phyloP scores from a whole-genome alignment of 2,329 filamentous ascomycete genomes.

The Aspergillus hiratsukae region DNA sequence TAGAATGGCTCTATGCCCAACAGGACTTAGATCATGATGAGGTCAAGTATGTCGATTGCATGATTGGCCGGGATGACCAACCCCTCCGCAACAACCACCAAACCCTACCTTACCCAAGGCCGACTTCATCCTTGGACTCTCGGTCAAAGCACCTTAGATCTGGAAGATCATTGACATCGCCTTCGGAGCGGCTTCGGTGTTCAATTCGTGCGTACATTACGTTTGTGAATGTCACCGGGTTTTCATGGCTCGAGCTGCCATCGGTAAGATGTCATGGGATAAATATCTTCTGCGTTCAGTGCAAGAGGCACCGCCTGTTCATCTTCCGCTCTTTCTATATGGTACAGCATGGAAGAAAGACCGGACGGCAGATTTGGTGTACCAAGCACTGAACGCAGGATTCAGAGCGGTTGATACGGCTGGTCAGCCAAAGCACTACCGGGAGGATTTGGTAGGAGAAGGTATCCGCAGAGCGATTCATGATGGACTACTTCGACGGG shows the following conservation, averaged over 20 bases:
- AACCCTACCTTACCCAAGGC: not conserved
- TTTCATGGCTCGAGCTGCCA: slow-evolving; percentile 18
- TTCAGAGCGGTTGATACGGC: slow-evolving; percentile 75
- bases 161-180: not conserved
- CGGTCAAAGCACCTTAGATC: not conserved
- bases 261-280: slow-evolving; percentile 30
- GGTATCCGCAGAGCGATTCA: slow-evolving; percentile 60
- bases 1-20: not conserved
- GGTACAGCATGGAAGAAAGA: slow-evolving; percentile 85
- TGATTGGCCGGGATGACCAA: not conserved
- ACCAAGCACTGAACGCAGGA: slow-evolving; percentile 61
- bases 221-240: not conserved
- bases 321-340: slow-evolving; percentile 57
- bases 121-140: not conserved
- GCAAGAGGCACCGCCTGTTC: slow-evolving; percentile 18
- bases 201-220: not conserved
- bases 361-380: slow-evolving; percentile 61
- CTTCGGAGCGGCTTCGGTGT: not conserved
- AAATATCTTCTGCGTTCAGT: slow-evolving; percentile 24
- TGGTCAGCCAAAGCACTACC: slow-evolving; percentile 73
- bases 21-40: slow-evolving; percentile 10
- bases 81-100: not conserved
- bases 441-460: slow-evolving; percentile 65
- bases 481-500: slow-evolving; percentile 54
- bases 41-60: slow-evolving; percentile 2